These are phyloP conservation scores for Mycena albidolilacea DNA, from an alignment of 768 basidiomycete species.

Conservation along the genomic window DNA sequence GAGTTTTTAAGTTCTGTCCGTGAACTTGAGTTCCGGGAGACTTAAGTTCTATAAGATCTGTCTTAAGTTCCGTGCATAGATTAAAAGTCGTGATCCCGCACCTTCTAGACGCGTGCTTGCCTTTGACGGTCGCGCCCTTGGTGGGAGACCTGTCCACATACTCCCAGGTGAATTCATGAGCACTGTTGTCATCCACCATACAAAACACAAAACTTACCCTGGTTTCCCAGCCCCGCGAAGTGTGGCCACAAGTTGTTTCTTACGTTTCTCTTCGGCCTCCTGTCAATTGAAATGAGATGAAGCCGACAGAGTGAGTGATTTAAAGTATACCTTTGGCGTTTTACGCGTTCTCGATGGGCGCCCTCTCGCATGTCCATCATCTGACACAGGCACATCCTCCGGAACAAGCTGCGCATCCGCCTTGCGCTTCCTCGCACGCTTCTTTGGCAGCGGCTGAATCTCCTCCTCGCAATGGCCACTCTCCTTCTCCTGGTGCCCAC, in stretches of 20 bases:
- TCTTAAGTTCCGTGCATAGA: too few species aligned
- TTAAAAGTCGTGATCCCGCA: too few species aligned
- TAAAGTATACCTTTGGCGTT: slow-evolving; percentile 5
- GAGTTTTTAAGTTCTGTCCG: too few species aligned
- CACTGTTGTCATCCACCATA: not conserved
- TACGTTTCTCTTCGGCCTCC: slow-evolving; percentile 2
- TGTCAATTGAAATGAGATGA: slow-evolving; percentile 6
- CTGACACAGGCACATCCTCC: not conserved
- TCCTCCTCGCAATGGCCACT: not conserved
- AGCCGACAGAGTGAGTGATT: not conserved
- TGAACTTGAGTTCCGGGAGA: not conserved
- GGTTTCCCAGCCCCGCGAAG: not conserved
- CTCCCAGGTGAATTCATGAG: not conserved
- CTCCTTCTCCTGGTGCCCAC: not conserved
- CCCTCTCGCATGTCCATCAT: not conserved
- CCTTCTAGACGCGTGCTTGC: too few species aligned
- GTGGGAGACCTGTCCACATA: not conserved
- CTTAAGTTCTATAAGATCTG: not conserved
- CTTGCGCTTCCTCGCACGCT: slow-evolving; percentile 6
- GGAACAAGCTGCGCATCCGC: not conserved
- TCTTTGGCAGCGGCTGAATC: not conserved
- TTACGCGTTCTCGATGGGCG: not conserved
- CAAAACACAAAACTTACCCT: slow-evolving; percentile 3
- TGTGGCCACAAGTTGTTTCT: not conserved
- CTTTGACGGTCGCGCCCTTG: not conserved